A percentile compares a stretch with the other conserved stretches of the same genome.
Conservation (phyloP, 345 rosid species). For the Sisymbrium altissimum region DNA sequence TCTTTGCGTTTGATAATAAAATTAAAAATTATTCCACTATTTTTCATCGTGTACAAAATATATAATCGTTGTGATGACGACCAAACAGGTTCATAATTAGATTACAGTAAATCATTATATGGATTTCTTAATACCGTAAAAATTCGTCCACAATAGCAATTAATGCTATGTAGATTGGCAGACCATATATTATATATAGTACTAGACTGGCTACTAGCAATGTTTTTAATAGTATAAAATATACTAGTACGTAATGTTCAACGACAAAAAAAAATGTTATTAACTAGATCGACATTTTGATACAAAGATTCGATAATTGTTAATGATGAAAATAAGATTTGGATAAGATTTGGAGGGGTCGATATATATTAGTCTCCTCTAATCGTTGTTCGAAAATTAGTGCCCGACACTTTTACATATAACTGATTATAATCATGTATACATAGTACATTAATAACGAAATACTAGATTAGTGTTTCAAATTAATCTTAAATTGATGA, state of each 20-base stretch:
- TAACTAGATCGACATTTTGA: conserved; percentile 13
- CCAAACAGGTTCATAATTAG: neutral
- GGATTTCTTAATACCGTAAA: neutral
- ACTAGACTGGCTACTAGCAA: neutral
- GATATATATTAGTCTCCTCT: conserved; percentile 19
- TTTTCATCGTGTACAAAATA: too few relatives aligned
- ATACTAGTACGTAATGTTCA: neutral
- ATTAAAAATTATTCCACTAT: too few relatives aligned
- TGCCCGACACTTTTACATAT: neutral
- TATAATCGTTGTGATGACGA: neutral
- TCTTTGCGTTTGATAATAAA: neutral
- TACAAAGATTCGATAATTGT: conserved; percentile 10
- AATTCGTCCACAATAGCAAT: neutral
- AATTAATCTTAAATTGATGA: neutral
- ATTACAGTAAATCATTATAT: neutral
- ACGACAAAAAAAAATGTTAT: neutral
- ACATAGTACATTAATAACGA: neutral
- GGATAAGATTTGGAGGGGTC: conserved; percentile 35
- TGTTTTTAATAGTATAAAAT: neutral
- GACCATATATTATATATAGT: neutral
- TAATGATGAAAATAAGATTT: conserved; percentile 31
- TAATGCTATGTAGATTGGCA: neutral
- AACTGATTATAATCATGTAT: neutral
- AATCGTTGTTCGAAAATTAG: conserved; percentile 7
- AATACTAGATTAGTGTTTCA: neutral